Percentiles rank a stretch among this genome's conserved stretches.
These are phyloP conservation scores for Xerocomus amazonicus DNA, from an alignment of 1,284 basidiomycete species.

Conservation along the genomic window DNA sequence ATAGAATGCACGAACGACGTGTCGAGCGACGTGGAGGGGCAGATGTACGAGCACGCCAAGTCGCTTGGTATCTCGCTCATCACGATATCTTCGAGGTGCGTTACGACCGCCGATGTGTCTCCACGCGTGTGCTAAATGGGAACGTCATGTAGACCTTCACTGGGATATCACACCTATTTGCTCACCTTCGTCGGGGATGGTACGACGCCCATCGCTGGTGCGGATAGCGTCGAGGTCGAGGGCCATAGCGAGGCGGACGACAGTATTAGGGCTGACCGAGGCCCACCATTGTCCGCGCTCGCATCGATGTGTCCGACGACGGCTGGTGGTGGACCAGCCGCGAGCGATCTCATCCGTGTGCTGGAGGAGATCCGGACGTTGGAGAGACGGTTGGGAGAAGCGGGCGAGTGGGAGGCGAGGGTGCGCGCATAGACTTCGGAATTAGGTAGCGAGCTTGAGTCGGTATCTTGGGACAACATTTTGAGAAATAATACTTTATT, in stretches of 20 bases:
- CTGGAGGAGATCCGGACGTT: too few relatives aligned
- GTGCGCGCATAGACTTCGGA: constrained; percentile 4
- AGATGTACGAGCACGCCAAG: constrained; percentile 95
- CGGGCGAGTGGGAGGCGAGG: constrained; percentile 59
- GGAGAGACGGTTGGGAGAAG: too few relatives aligned
- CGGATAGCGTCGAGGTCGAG: too few relatives aligned
- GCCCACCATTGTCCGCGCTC: not conserved
- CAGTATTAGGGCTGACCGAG: not conserved
- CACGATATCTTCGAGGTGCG: constrained; percentile 79
- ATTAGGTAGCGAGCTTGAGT: not conserved
- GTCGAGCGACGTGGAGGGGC: constrained; percentile 92
- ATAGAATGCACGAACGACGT: constrained; percentile 94
- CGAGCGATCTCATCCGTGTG: constrained; percentile 24
- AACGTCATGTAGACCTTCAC: constrained; percentile 49
- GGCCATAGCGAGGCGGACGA: not conserved
- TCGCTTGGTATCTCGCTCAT: constrained; percentile 90
- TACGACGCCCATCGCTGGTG: constrained; percentile 33
- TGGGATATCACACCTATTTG: constrained; percentile 81
- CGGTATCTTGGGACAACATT: not conserved
- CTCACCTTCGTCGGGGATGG: constrained; percentile 72
- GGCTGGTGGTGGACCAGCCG: constrained; percentile 56
- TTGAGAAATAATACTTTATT: too few relatives aligned
- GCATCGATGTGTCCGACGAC: constrained; percentile 44
- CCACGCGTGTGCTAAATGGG: not conserved
- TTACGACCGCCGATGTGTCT: not conserved